phyloP scores from a whole-genome alignment of 441 rosid species.

The Euphorbia schlechtendalii region DNA sequence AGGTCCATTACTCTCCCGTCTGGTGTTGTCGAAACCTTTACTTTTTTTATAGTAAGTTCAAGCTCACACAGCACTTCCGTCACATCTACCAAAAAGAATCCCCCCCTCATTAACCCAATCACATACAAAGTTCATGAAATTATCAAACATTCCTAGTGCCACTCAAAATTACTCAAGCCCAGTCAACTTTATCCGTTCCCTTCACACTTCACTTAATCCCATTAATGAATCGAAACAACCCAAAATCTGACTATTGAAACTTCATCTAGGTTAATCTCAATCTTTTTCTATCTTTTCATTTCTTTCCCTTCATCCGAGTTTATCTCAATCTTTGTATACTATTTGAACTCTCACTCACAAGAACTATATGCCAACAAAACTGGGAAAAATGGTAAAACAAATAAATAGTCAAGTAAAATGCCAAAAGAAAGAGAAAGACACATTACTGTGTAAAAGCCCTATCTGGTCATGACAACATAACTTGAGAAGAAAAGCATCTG shows the following conservation, averaged over 20 bases:
- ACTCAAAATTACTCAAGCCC: too few relatives aligned
- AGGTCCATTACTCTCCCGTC: conserved; percentile 90
- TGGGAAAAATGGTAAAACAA: not conserved
- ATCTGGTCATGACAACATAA: conserved; percentile 61
- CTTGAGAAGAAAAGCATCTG: conserved; percentile 72
- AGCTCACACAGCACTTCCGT: conserved; percentile 69
- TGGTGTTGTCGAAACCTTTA: conserved; percentile 92
- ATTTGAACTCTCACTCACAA: too few relatives aligned
- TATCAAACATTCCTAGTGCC: not conserved
- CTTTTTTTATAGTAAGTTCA: conserved; percentile 79
- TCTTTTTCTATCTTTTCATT: not conserved
- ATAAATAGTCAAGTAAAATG: not conserved
- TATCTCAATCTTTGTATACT: too few relatives aligned
- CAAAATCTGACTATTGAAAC: too few relatives aligned
- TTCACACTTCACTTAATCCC: too few relatives aligned
- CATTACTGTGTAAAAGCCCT: conserved; percentile 81
- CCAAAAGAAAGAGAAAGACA: not conserved
- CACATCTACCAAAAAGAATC: conserved; percentile 48
- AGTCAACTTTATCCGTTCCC: too few relatives aligned
- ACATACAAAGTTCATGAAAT: not conserved
- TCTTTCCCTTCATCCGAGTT: too few relatives aligned
- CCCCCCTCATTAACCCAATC: conserved; percentile 13
- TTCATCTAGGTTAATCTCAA: not conserved
- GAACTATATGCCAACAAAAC: not conserved
- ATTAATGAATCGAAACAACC: too few relatives aligned